These are phyloP conservation scores for Tympanopsis confertula DNA, from an alignment of 2,329 filamentous ascomycete species.

Conservation along the genomic window DNA sequence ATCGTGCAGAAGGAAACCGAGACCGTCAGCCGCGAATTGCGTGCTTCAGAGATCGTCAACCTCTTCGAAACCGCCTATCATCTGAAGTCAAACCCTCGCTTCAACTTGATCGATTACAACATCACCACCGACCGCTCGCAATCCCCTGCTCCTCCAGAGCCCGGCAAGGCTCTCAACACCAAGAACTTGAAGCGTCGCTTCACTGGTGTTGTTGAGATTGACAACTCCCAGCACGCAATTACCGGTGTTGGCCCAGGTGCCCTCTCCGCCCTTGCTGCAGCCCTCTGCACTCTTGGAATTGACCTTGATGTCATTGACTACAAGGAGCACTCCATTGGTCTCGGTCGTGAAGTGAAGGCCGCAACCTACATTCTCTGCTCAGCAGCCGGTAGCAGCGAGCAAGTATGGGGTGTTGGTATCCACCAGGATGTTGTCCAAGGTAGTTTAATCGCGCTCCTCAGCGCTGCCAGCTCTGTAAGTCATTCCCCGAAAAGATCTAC, in stretches of 20 bases:
- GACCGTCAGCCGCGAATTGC: slow-evolving; percentile 68
- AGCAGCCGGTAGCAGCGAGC: slow-evolving; percentile 51
- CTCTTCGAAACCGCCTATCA: slow-evolving; percentile 87
- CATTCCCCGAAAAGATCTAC: slow-evolving; percentile 2
- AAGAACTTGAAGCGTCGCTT: slow-evolving; percentile 73
- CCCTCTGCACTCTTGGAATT: slow-evolving; percentile 66
- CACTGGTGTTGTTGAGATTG: slow-evolving; percentile 71
- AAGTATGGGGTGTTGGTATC: slow-evolving; percentile 83
- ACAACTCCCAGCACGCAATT: slow-evolving; percentile 68
- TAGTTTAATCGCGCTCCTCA: slow-evolving; percentile 73
- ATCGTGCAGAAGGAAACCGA: slow-evolving; percentile 78
- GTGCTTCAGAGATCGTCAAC: slow-evolving; percentile 69
- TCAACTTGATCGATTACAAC: slow-evolving; percentile 80
- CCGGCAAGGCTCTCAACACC: slow-evolving; percentile 65
- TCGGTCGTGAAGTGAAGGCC: slow-evolving; percentile 73
- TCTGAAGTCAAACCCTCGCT: slow-evolving; percentile 71
- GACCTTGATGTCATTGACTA: slow-evolving; percentile 87
- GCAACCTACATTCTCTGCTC: slow-evolving; percentile 90
- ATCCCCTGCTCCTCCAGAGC: slow-evolving; percentile 57
- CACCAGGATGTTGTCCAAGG: slow-evolving; percentile 88
- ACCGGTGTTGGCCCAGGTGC: slow-evolving; percentile 78
- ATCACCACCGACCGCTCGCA: slow-evolving; percentile 73
- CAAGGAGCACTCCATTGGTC: slow-evolving; percentile 86
- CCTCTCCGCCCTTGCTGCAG: slow-evolving; percentile 77
- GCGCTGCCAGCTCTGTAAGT: slow-evolving; percentile 76